phyloP scores from a whole-genome alignment of 352 stramenopile species.

The Phytophthora megakarya region DNA sequence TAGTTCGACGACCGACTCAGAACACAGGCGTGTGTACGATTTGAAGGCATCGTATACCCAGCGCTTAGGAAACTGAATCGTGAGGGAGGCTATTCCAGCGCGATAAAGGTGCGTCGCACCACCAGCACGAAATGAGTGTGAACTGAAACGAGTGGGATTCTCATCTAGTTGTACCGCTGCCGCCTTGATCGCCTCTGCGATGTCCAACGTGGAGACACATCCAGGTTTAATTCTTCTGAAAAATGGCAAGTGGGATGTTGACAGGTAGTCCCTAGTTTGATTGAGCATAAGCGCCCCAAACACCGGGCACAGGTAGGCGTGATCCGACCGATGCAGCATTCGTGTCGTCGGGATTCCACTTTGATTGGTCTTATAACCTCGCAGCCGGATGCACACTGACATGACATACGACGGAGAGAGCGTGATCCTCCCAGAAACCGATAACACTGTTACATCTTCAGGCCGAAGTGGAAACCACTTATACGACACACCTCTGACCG shows the following conservation, averaged over 20 bases:
- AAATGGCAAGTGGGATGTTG: background rate
- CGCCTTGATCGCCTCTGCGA: background rate
- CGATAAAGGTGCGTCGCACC: slow-evolving; percentile 20
- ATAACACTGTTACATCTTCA: background rate
- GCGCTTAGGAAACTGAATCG: slow-evolving; percentile 16
- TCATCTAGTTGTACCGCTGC: background rate
- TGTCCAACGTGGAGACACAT: background rate
- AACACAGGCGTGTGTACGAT: slow-evolving; percentile 21
- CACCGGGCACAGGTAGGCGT: slow-evolving; percentile 6
- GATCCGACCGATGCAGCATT: slow-evolving; percentile 1
- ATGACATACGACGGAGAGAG: background rate
- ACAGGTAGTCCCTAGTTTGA: background rate
- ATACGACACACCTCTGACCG: background rate
- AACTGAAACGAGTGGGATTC: background rate
- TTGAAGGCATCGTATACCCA: slow-evolving; percentile 24
- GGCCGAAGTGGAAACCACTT: slow-evolving; percentile 15
- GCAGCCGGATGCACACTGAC: background rate
- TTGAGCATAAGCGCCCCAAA: slow-evolving; percentile 6
- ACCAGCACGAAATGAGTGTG: slow-evolving; percentile 13
- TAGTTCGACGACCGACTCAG: background rate
- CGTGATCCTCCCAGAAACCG: background rate
- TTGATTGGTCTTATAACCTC: slow-evolving; percentile 14
- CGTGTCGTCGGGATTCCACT: background rate
- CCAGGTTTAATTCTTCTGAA: too few relatives aligned
- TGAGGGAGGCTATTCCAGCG: slow-evolving; percentile 7